Evolutionary conservation across 192 early-diverging fungal species (phyloP).

Genomic region (Coemansia sp.): DNA sequence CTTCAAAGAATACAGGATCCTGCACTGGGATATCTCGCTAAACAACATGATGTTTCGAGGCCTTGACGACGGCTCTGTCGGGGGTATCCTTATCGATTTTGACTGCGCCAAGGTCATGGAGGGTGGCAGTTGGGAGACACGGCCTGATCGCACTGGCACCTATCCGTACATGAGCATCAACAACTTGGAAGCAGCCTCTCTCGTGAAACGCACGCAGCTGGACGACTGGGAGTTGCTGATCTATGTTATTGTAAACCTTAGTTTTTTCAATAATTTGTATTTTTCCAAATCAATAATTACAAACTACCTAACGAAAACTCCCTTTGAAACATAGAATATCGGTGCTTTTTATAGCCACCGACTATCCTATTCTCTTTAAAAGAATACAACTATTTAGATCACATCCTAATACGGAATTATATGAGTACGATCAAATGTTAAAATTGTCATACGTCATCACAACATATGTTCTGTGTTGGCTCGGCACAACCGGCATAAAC

Average conservation of each 20-base stretch:
- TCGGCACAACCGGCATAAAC: background rate
- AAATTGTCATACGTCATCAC: too few species aligned
- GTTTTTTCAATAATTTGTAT: too few species aligned
- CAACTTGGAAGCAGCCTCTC: background rate
- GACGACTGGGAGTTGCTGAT: conserved; percentile 27
- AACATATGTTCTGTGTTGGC: background rate
- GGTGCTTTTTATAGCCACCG: too few species aligned
- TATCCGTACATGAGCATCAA: conserved; percentile 20
- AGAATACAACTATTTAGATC: too few species aligned
- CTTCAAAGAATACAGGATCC: background rate
- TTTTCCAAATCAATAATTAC: too few species aligned
- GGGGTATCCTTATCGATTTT: conserved; percentile 22
- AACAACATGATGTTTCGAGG: conserved; percentile 19
- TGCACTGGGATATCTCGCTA: conserved; percentile 25
- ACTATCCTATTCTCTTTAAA: too few species aligned
- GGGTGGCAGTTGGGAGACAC: background rate
- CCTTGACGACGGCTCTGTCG: background rate
- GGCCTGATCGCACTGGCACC: conserved; percentile 3
- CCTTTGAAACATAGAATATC: too few species aligned
- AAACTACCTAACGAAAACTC: too few species aligned
- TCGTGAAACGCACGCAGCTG: conserved; percentile 7
- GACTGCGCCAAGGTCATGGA: conserved; percentile 8
- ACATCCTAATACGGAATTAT: too few species aligned
- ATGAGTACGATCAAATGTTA: too few species aligned
- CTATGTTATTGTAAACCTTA: too few species aligned